Evolutionary conservation across 306 rosid species (phyloP), one percentile per base, ranked within the genome.

Genomic region (Senna tora): DNA sequence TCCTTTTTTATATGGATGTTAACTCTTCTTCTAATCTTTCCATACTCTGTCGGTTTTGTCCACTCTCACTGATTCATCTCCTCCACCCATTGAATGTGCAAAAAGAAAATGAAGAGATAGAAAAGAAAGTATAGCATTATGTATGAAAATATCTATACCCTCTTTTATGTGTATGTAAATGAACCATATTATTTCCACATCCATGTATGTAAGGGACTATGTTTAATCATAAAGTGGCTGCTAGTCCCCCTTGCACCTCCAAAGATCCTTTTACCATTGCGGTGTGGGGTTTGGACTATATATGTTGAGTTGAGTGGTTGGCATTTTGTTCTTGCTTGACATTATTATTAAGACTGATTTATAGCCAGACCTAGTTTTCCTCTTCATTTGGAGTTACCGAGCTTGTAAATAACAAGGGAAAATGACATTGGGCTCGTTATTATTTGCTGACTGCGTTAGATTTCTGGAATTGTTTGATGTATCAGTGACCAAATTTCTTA

Each of bases 321-420:
- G 10, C 46, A 39, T 36, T 50, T 76, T 60, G 7, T 68, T 60
- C 58, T 76, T 76, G 71, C 69, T 41, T 50, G 58, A 21, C 65
- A 54, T 42, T 41, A 62, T 43, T 6, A 34, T 57, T 25, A 56
- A 0, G 39, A 10, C 13, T 55, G 42, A n/a, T 45, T 53, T 22
- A 5, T 71, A 5, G 25, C 62, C 65, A 51, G 36, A 61, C n/a
- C 8, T 45, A 55, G 53, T 36, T 56, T 66, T 46, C n/a, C 60
- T 33, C 66, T 32, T 28, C 69, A 25, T 51, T 41, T 50, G 42
- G 21, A 32, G 58, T 25, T 41, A 6, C 13, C 34, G 19, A 52
- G 19, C 33, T 42, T 41, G 32, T 42, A 51, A 16, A 11, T 38
- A 9, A 25, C 15, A 50, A 30, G 19, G 34, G 34, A 20, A 60